These are phyloP conservation scores for Sanguinoderma infundibulare DNA, from an alignment of 1,284 basidiomycete genomes.

Conservation along the genomic window DNA sequence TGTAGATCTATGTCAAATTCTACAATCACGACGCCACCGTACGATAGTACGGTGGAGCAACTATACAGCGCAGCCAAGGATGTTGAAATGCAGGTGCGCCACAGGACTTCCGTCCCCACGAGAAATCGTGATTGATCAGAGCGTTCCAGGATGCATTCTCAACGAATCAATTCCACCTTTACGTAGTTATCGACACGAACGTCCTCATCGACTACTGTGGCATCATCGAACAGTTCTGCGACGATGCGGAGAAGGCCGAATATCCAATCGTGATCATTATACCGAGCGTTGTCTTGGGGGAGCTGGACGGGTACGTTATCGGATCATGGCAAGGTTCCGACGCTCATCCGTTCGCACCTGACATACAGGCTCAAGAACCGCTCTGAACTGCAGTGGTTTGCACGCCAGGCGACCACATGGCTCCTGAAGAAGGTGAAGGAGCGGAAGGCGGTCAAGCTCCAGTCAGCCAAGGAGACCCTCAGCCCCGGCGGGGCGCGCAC, in stretches of 20 bases:
- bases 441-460: conserved; percentile 60
- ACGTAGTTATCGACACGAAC: conserved; percentile 75
- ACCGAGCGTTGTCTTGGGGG: conserved; percentile 71
- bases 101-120: not conserved
- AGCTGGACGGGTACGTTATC: conserved; percentile 67
- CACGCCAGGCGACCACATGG: conserved; percentile 73
- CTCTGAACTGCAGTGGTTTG: conserved; percentile 61
- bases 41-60: conserved; percentile 48
- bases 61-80: conserved; percentile 63
- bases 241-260: conserved; percentile 54
- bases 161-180: conserved; percentile 30
- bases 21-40: conserved; percentile 9
- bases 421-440: conserved; percentile 67
- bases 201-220: conserved; percentile 69
- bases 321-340: not conserved
- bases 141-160: conserved; percentile 24
- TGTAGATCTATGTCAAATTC: not conserved
- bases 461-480: conserved; percentile 70
- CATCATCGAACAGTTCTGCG: conserved; percentile 63
- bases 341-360: not conserved
- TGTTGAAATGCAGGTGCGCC: conserved; percentile 65
- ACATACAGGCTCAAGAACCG: conserved; percentile 64
- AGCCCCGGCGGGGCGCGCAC: conserved; percentile 30
- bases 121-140: not conserved
- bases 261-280: conserved; percentile 63